These are phyloP conservation scores for Onygenales sp. DNA, from an alignment of 2,329 filamentous ascomycete genomes.

Conservation along the genomic window DNA sequence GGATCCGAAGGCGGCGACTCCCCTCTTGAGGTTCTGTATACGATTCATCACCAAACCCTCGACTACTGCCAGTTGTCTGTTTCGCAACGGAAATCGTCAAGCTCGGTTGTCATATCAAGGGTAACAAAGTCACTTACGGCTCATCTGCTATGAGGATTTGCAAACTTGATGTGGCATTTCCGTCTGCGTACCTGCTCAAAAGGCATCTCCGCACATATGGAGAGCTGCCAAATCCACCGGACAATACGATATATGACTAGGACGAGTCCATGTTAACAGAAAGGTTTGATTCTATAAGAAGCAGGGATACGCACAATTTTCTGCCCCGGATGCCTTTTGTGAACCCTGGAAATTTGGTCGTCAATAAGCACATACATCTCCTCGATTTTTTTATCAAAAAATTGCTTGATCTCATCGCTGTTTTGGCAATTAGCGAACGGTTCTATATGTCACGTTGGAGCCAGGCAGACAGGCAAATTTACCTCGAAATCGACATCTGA, in stretches of 20 bases:
- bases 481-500: constrained; percentile 6
- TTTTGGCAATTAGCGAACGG: neutral
- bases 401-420: constrained; percentile 6
- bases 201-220: constrained; percentile 31
- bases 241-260: constrained; percentile 31
- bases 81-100: neutral
- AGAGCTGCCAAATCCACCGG: constrained; percentile 34
- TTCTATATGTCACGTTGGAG: neutral
- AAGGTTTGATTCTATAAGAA: neutral
- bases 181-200: constrained; percentile 9
- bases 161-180: constrained; percentile 11
- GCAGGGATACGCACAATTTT: constrained; percentile 17
- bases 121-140: constrained; percentile 15
- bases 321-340: constrained; percentile 14
- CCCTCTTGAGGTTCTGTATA: constrained; percentile 9
- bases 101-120: neutral
- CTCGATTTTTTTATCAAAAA: constrained; percentile 4
- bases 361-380: constrained; percentile 5
- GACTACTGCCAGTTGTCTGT: constrained; percentile 7
- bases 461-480: neutral
- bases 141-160: constrained; percentile 24
- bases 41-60: constrained; percentile 6
- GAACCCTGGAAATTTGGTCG: constrained; percentile 1
- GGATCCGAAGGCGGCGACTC: constrained; percentile 19
- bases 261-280: neutral